Percentiles rank a stretch among this genome's conserved stretches.
Conservation (phyloP, 1,139 yeast genomes). For the Torulaspora globosa region DNA sequence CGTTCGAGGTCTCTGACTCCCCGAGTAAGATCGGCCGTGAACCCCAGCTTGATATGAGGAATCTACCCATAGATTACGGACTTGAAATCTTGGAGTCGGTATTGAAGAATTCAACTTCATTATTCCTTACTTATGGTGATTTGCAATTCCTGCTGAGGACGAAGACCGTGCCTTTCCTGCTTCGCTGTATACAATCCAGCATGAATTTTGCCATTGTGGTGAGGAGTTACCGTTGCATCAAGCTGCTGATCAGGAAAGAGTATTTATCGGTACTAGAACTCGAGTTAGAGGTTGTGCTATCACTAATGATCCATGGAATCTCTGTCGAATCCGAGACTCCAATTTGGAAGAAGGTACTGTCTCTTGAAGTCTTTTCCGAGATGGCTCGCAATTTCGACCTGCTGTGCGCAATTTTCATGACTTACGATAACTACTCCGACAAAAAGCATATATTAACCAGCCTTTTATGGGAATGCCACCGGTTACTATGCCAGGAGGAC, state of each 20-base stretch:
- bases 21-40: conserved; percentile 39
- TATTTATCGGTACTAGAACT: conserved; percentile 54
- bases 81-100: conserved; percentile 74
- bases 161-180: conserved; percentile 67
- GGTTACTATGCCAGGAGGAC: conserved; percentile 35
- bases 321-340: conserved; percentile 48
- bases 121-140: conserved; percentile 60
- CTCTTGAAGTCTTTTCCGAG: conserved; percentile 66
- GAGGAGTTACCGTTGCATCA: conserved; percentile 68
- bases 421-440: conserved; percentile 56
- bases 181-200: conserved; percentile 60
- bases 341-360: conserved; percentile 67
- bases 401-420: conserved; percentile 51
- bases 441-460: conserved; percentile 62
- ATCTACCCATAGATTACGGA: conserved; percentile 63
- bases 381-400: conserved; percentile 55
- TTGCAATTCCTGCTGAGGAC: conserved; percentile 61
- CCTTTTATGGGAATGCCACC: conserved; percentile 48
- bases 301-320: conserved; percentile 65
- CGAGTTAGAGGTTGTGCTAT: conserved; percentile 76
- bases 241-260: conserved; percentile 57
- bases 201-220: conserved; percentile 64
- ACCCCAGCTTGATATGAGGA: conserved; percentile 47
- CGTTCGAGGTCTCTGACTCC: conserved; percentile 46
- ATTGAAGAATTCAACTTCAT: conserved; percentile 47